Base-by-base conservation (phyloP, 352 stramenopile species). In the Globisporangium barbulae region DNA sequence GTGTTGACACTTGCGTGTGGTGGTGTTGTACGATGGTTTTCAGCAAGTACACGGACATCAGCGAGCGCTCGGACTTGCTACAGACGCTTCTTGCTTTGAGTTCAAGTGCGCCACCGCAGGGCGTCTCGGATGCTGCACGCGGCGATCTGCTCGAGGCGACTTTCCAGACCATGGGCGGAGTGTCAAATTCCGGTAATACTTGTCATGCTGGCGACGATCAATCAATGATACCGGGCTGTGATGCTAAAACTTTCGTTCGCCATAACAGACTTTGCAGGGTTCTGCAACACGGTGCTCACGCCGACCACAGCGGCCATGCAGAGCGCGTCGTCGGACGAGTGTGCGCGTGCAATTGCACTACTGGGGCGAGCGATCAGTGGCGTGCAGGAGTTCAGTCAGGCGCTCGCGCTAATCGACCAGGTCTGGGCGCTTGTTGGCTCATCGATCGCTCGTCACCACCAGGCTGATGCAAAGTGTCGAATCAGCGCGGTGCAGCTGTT, bases 1-100 rank as follows among this genome's bases (percentile, higher is more conserved):
- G 25, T 28, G 25, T 28, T 28, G 25, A 28, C 25, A 28, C 25
- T 28, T 28, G 25, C 25, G 25, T 28, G 25, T 28, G 25, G 25
- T 22, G 41, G 41, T 22, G 21, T n/a, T 47, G 15, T 42, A 15
- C 37, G 13, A 12, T 48, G 42, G 5, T 48, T 47, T 64, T 5
- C 58, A 89, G 79, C 35, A 87, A 94, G 59, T 85, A 90, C 60
- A 86, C 83, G 19, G 75, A 75, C 5, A 53, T 81, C 58, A 66
- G 74, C 15, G 82, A 90, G 13, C 81, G 82, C 44, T 39, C 71
- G 0, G 68, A 79, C 31, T 59, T 89, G 39, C 41, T 90, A 7
- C 67, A 75, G 50, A 21, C 59, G 25, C 45, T 85, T 54, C 61
- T 76, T 10, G 28, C 62, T 28, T 13, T 53, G 10, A 63, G 54